A percentile compares a stretch with the other conserved stretches of the same genome.
Evolutionary conservation across 257 asterid species (phyloP).

Genomic region (Solanum lycopersicoides): DNA sequence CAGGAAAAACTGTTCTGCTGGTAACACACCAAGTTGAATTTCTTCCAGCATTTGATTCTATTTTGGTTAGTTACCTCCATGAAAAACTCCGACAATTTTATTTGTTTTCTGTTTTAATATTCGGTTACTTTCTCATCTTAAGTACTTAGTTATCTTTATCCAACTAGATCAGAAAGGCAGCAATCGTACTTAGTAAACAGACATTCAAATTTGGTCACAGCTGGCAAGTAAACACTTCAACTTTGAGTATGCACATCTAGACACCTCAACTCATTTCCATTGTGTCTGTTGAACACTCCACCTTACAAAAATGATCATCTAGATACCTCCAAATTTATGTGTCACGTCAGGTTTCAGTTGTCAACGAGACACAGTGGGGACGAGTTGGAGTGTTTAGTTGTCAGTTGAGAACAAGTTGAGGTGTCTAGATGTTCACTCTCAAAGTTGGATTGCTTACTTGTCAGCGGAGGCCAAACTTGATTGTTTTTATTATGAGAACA

Average conservation of each 20-base stretch:
- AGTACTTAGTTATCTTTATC: neutral
- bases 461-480: no score
- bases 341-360: no score
- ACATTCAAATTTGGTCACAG: neutral
- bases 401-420: no score
- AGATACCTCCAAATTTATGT: no score
- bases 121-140: fast-evolving
- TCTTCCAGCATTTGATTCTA: constrained; percentile 71
- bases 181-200: neutral
- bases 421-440: no score
- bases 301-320: no score
- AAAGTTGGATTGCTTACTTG: no score
- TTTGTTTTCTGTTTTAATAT: neutral
- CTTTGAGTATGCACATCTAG: neutral
- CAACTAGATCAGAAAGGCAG: neutral
- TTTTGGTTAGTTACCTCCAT: constrained; percentile 31
- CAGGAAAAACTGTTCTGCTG: constrained; percentile 56
- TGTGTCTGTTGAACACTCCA: no score
- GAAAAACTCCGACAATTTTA: neutral
- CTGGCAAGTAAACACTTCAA: neutral
- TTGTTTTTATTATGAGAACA: neutral
- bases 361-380: no score
- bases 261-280: no score
- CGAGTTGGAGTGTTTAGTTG: no score
- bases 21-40: constrained; percentile 97